A percentile compares a stretch with the other conserved stretches of the same genome.
phyloP scores from a whole-genome alignment of 1,139 yeast genomes.

The Debaryomycetaceae sp. region DNA sequence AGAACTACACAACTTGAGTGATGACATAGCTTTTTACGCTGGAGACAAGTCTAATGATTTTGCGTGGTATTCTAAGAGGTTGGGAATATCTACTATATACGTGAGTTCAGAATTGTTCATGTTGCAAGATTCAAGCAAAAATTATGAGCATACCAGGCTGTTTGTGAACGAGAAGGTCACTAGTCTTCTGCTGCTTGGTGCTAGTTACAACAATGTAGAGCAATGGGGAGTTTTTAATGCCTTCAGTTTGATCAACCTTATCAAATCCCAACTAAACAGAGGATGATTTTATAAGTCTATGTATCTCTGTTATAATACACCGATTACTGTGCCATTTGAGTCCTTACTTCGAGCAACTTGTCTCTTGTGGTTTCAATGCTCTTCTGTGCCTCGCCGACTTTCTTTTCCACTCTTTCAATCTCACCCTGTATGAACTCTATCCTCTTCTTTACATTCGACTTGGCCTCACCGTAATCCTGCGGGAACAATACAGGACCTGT shows the following conservation, averaged over 20 bases:
- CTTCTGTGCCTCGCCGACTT: constrained; percentile 51
- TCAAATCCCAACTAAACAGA: constrained; percentile 65
- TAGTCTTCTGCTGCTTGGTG: constrained; percentile 54
- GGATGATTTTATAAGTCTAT: constrained; percentile 33
- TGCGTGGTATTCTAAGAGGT: constrained; percentile 90
- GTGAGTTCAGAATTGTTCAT: constrained; percentile 74
- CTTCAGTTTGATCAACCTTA: constrained; percentile 60
- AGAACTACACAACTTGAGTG: constrained; percentile 73
- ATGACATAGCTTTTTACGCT: constrained; percentile 77
- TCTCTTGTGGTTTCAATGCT: constrained; percentile 48
- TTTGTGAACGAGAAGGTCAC: constrained; percentile 63
- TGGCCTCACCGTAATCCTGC: constrained; percentile 80
- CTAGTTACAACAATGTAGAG: constrained; percentile 57
- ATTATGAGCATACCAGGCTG: constrained; percentile 52
- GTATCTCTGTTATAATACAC: not conserved
- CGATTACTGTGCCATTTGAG: constrained; percentile 14
- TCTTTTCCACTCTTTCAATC: constrained; percentile 63
- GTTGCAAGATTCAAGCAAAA: constrained; percentile 69
- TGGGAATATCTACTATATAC: constrained; percentile 65
- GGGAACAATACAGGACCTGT: constrained; percentile 92
- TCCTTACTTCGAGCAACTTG: constrained; percentile 43
- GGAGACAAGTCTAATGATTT: constrained; percentile 83
- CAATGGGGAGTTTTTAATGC: constrained; percentile 78
- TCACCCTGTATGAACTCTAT: constrained; percentile 81
- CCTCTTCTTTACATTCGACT: constrained; percentile 78